phyloP scores from a whole-genome alignment of 768 basidiomycete genomes.

The Lactifluus echinatus region DNA sequence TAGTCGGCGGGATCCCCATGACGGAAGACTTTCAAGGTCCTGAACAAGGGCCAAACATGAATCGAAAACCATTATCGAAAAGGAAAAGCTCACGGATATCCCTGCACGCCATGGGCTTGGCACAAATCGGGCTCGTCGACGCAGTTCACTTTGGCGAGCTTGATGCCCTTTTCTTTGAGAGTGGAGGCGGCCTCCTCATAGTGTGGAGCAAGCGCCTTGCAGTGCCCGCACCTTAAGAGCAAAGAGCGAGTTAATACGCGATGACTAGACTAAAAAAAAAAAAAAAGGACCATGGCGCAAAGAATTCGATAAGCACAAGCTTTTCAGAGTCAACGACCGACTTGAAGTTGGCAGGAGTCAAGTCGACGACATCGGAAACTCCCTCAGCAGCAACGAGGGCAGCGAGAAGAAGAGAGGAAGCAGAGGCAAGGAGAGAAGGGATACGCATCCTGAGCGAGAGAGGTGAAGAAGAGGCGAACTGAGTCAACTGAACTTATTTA shows the following conservation, averaged over 20 bases:
- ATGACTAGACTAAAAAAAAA: background rate
- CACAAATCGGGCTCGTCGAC: constrained; percentile 92
- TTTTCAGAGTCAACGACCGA: constrained; percentile 53
- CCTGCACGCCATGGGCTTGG: constrained; percentile 76
- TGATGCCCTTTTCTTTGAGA: constrained; percentile 84
- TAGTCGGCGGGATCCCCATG: constrained; percentile 78
- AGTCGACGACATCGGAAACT: constrained; percentile 73
- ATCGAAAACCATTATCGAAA: background rate
- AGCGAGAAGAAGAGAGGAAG: constrained; percentile 46
- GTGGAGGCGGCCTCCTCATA: constrained; percentile 91
- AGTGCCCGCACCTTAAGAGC: constrained; percentile 76
- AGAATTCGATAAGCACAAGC: constrained; percentile 91
- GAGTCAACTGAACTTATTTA: background rate
- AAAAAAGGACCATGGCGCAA: constrained; percentile 62
- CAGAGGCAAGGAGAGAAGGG: constrained; percentile 38
- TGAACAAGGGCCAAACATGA: constrained; percentile 24
- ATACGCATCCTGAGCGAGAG: constrained; percentile 52
- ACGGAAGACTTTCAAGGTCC: constrained; percentile 88
- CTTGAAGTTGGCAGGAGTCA: constrained; percentile 65
- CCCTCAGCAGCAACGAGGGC: constrained; percentile 44
- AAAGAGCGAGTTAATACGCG: background rate
- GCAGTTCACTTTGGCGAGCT: constrained; percentile 94
- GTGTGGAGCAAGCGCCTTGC: constrained; percentile 90
- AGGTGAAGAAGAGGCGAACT: background rate
- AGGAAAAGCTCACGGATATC: constrained; percentile 72